Base-by-base conservation (phyloP, 345 rosid genomes). In the Bruguiera gymnorhiza region DNA sequence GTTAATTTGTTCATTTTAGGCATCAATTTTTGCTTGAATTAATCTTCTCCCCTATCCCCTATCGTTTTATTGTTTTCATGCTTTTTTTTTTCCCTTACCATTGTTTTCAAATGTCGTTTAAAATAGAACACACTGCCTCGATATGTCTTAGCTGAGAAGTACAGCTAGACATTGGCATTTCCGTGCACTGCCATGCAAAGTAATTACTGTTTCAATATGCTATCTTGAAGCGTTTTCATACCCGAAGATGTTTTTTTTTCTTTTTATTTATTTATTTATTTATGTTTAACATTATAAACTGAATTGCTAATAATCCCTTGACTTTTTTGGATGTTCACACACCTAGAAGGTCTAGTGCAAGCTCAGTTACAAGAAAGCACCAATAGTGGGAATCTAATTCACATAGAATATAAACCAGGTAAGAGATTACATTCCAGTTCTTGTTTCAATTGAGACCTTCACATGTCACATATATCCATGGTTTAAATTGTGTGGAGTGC, bases 151-250 rank as follows among this genome's bases (percentile, higher is more conserved):
- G 48, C 68, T 50, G 77, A 68, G 69, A 73, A 72, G 70, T 56
- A 57, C 77, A 56, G 34, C 15, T 31, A 75, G 78, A 76, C 39
- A 78, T 80, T 60, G 67, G 70, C 76, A n/a, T 79, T 76, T 60
- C 70, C 66, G 74, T 73, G 75, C 74, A 64, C 71, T 59, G 31
- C 61, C 69, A 73, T 79, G 76, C 79, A 80, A 70, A 68, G 43
- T 20, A 26, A 18, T 59, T 18, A n/a, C 64, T 27, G 15, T 19
- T 27, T n/a, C 56, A 29, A 4, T 27, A 24, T 21, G n/a, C 37
- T 53, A 43, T 56, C 63, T 65, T 24, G 26, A 32, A 23, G 1
- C 26, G 23, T 50, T 62, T n/a, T 32, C 51, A 60, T 55, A 23
- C 23, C 29, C 13, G 8, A 55, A n/a, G 19, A 26, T 55, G 26